These are phyloP conservation scores for Thymus quinquecostatus DNA, from an alignment of 257 asterid genomes.

Conservation along the genomic window DNA sequence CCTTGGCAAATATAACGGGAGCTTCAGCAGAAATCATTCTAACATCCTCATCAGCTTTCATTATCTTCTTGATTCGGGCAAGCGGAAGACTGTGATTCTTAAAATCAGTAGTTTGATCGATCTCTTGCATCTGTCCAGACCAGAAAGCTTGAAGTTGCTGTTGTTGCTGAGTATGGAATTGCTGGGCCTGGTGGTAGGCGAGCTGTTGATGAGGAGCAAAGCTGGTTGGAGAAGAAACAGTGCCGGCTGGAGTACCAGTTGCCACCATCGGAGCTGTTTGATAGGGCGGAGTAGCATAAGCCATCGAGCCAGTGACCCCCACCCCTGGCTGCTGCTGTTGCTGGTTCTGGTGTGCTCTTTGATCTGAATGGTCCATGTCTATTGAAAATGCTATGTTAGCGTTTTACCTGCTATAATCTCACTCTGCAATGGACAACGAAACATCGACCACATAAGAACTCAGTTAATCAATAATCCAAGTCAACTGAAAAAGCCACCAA, in stretches of 20 bases:
- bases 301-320: constrained; percentile 41
- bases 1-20: constrained; percentile 65
- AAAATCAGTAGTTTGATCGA: constrained; percentile 56
- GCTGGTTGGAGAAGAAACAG: constrained; percentile 51
- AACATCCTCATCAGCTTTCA: constrained; percentile 76
- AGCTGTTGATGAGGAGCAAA: constrained; percentile 47
- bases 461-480: neutral
- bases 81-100: constrained; percentile 73
- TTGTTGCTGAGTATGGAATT: constrained; percentile 52
- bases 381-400: constrained; percentile 3
- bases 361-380: constrained; percentile 52
- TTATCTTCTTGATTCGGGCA: constrained; percentile 68
- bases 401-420: constrained; percentile 18
- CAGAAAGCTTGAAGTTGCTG: constrained; percentile 62
- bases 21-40: constrained; percentile 76
- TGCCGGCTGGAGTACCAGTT: constrained; percentile 47
- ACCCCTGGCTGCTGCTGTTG: constrained; percentile 40
- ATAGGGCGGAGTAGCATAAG: constrained; percentile 40
- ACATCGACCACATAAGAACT: neutral
- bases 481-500: neutral
- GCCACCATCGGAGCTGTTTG: constrained; percentile 40
- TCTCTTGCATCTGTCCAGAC: constrained; percentile 56
- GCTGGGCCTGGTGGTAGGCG: constrained; percentile 53
- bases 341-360: constrained; percentile 40
- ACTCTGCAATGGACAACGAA: constrained; percentile 24